phyloP scores from a whole-genome alignment of 2,329 filamentous ascomycete species.

The Diaporthe citriasiana region DNA sequence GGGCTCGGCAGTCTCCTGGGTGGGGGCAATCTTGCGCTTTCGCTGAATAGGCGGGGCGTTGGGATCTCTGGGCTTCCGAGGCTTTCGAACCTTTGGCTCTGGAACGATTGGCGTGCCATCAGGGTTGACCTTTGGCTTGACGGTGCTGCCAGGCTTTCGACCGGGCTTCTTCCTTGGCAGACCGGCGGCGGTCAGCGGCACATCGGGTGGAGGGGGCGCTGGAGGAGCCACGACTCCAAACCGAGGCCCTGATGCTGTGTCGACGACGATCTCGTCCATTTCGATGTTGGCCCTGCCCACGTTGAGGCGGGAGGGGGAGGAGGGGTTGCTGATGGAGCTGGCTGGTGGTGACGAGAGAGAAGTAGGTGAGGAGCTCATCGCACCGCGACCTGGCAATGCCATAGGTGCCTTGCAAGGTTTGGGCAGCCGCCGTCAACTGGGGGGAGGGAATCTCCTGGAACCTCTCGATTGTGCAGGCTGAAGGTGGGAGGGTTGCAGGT shows the following conservation, averaged over 20 bases:
- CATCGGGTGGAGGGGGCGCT: slow-evolving; percentile 54
- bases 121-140: slow-evolving; percentile 60
- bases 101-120: slow-evolving; percentile 52
- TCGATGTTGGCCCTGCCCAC: slow-evolving; percentile 54
- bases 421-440: background rate
- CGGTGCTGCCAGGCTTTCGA: slow-evolving; percentile 72
- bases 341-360: slow-evolving; percentile 67
- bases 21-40: slow-evolving; percentile 65
- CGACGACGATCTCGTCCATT: slow-evolving; percentile 66
- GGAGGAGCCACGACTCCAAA: slow-evolving; percentile 50
- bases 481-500: background rate
- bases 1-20: slow-evolving; percentile 47
- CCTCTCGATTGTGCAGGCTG: background rate
- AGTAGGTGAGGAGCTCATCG: slow-evolving; percentile 62
- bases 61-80: slow-evolving; percentile 71
- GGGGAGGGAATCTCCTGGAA: background rate
- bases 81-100: slow-evolving; percentile 65
- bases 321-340: slow-evolving; percentile 63
- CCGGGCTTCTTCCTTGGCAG: slow-evolving; percentile 75
- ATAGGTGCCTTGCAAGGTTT: slow-evolving; percentile 18
- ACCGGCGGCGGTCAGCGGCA: slow-evolving; percentile 70
- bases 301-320: slow-evolving; percentile 59
- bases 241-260: slow-evolving; percentile 53
- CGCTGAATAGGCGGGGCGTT: slow-evolving; percentile 68
- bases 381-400: slow-evolving; percentile 42